Base-by-base conservation (phyloP, 2,329 filamentous ascomycete species). In the Cryphonectria radicalis region DNA sequence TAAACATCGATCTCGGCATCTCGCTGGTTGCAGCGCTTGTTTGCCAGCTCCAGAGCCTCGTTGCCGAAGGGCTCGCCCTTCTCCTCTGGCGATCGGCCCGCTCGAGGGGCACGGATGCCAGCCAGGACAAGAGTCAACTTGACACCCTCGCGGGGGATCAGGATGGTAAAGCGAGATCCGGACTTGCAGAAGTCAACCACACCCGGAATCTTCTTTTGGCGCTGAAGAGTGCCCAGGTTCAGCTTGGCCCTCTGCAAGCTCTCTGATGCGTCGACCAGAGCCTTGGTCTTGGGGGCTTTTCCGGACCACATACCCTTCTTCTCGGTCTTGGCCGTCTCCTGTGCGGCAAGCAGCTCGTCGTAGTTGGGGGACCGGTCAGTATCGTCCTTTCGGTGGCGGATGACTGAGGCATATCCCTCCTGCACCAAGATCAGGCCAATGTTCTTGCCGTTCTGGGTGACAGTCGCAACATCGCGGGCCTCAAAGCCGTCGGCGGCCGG, bases 101-200 rank as follows among this genome's bases (percentile, higher is more conserved):
- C 96, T 75, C 93, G 90, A 22, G 96, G 96, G 19, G 94, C 94
- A 72, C 94, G 93, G 76, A 99, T 96, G 64, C 96, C 95, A 68
- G 93, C 95, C 64, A 99, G 89, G 4, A 99, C 95, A 79, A 99
- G 91, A 1, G 95, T 99, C 73, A 99, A 86, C 85, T 98, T 98
- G 78, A 95, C 91, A 77, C 94, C 94, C 80, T 99, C 96, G 50
- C 95, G 92, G 63, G 96, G 95, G 65, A 99, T 90, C 13, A 99
- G 85, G 50, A 99, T 87, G 37, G 94, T 97, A 82, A 98, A 99
- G 75, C 96, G 90, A 57, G 95, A 97, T 42, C 93, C 96, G n/a
- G 94, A 93, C 83, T 98, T 98, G 85, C 97, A 96, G 81, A 97
- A 99, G 81, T 99, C 96, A 59, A 99, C 94, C 76, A 99, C 87